These are phyloP conservation scores for Gynochthodes officinalis DNA, from an alignment of 257 asterid species.

Conservation along the genomic window DNA sequence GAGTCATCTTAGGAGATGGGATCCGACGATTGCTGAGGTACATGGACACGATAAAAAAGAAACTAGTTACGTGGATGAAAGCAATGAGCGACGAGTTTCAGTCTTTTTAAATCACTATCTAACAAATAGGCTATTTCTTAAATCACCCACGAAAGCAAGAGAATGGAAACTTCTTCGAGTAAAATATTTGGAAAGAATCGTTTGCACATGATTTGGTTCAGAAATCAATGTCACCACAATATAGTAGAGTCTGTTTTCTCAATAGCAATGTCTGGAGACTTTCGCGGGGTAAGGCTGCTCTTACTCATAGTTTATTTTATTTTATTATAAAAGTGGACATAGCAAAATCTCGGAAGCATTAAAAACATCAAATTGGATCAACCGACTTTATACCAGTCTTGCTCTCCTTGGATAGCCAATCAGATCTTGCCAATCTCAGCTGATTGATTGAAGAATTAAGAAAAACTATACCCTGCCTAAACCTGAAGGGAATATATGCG, in stretches of 20 bases:
- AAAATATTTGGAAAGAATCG: background rate
- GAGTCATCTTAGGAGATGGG: conserved; percentile 14
- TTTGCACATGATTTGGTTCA: conserved; percentile 9
- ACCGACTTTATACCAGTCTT: background rate
- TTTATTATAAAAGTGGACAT: background rate
- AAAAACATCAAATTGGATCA: background rate
- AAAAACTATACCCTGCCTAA: background rate
- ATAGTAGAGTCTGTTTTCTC: background rate
- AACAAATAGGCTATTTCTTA: background rate
- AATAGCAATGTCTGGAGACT: background rate
- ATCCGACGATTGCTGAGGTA: background rate
- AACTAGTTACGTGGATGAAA: background rate
- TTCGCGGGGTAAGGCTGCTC: background rate
- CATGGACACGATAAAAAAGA: background rate
- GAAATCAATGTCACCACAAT: background rate
- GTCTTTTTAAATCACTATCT: background rate
- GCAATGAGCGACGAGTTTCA: background rate
- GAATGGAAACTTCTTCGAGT: conserved; percentile 12
- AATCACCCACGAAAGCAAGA: background rate
- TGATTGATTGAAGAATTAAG: background rate
- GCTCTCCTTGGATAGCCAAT: background rate
- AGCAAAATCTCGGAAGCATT: background rate
- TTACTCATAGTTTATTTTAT: background rate
- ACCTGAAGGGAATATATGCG: background rate
- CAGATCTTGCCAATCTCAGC: background rate